A percentile compares a stretch with the other conserved stretches of the same genome.
These are phyloP conservation scores for Lactarius hengduanensis DNA, from an alignment of 768 basidiomycete genomes.

Conservation along the genomic window DNA sequence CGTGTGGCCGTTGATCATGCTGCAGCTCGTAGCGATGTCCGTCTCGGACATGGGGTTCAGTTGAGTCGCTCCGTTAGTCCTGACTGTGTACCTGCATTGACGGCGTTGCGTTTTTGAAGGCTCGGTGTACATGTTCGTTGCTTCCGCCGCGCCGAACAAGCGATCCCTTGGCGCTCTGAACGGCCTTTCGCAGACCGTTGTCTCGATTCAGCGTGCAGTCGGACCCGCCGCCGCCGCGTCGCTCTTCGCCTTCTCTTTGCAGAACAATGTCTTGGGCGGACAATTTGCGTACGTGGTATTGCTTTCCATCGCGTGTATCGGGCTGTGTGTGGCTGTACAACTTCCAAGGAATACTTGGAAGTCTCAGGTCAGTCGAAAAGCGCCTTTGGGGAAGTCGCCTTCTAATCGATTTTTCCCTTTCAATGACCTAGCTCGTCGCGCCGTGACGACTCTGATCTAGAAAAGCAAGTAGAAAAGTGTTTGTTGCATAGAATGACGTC, in stretches of 20 bases:
- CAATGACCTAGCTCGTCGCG: too few species aligned
- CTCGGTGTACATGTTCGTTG: slow-evolving; percentile 36
- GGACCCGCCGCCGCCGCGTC: slow-evolving; percentile 36
- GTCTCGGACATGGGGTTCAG: neutral
- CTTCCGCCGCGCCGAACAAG: slow-evolving; percentile 35
- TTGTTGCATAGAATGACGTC: too few species aligned
- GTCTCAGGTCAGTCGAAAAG: too few species aligned
- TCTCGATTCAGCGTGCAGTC: slow-evolving; percentile 48
- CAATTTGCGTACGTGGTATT: slow-evolving; percentile 40
- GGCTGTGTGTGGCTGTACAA: neutral
- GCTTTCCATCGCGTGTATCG: neutral
- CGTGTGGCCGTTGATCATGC: neutral
- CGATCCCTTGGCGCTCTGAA: slow-evolving; percentile 42
- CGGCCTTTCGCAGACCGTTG: slow-evolving; percentile 43
- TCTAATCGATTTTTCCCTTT: too few species aligned
- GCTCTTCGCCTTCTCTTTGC: slow-evolving; percentile 52
- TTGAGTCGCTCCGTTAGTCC: neutral
- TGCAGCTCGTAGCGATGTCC: neutral
- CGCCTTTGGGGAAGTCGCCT: too few species aligned
- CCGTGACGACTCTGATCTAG: too few species aligned
- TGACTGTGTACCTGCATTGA: neutral
- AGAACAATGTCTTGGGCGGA: slow-evolving; percentile 46
- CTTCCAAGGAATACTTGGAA: neutral
- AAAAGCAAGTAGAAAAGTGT: too few species aligned
- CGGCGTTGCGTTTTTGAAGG: neutral